These are phyloP conservation scores for Secale cereale DNA, from an alignment of 176 grass and related monocot genomes.

Conservation along the genomic window DNA sequence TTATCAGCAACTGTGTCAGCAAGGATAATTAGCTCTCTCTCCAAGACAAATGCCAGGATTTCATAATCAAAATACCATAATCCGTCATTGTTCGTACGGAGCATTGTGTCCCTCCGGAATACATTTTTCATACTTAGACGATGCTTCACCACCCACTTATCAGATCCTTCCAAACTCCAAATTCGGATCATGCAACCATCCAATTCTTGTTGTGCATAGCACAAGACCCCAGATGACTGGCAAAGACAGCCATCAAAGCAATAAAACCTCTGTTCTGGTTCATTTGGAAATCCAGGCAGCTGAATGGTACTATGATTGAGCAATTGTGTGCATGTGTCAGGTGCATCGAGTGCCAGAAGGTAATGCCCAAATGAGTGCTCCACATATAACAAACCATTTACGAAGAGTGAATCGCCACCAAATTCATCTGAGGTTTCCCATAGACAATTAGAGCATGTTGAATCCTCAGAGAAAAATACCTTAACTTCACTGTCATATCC, in stretches of 20 bases:
- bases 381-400: background rate
- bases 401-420: background rate
- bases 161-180: slow-evolving; percentile 17
- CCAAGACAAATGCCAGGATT: slow-evolving; percentile 1
- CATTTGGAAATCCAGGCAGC: background rate
- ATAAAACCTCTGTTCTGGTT: background rate
- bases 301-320: background rate
- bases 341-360: background rate
- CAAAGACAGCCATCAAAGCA: background rate
- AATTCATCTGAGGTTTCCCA: background rate
- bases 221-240: slow-evolving; percentile 1
- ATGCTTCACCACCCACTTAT: slow-evolving; percentile 24
- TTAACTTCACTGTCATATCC: background rate
- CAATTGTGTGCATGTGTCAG: too few relatives aligned
- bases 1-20: too few relatives aligned
- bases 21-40: background rate
- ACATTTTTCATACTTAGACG: background rate
- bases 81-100: background rate
- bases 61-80: background rate
- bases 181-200: background rate
- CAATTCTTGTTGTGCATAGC: background rate
- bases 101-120: background rate
- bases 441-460: background rate
- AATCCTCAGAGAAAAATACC: background rate
- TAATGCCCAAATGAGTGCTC: background rate